Conservation (phyloP, 2,329 filamentous ascomycete genomes). For the Pseudogymnoascus sp. region DNA sequence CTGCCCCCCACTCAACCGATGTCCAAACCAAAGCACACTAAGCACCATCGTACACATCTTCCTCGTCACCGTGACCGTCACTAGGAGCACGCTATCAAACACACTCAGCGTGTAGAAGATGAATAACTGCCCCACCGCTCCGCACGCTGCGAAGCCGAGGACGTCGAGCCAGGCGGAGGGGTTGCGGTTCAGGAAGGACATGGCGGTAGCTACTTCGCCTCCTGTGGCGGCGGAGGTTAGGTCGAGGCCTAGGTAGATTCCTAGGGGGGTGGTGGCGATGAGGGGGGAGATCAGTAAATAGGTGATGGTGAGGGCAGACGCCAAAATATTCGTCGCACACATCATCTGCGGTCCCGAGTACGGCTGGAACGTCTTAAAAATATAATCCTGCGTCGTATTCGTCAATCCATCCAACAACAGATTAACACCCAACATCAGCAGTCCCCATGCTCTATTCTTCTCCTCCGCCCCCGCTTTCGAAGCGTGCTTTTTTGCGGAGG, state of each 20-base stretch:
- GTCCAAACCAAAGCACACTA: constrained; percentile 89
- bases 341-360: constrained; percentile 98
- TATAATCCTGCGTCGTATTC: constrained; percentile 93
- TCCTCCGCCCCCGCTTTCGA: constrained; percentile 36
- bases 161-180: constrained; percentile 81
- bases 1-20: constrained; percentile 77
- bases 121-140: constrained; percentile 90
- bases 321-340: constrained; percentile 91
- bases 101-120: constrained; percentile 93
- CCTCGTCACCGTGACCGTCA: constrained; percentile 92
- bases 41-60: constrained; percentile 99
- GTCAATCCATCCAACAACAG: constrained; percentile 92
- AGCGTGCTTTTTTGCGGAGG: constrained; percentile 51
- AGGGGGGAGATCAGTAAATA: constrained; percentile 76
- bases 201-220: constrained; percentile 71
- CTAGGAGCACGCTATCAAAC: constrained; percentile 84
- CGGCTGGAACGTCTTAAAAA: constrained; percentile 70
- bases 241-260: constrained; percentile 59
- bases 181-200: constrained; percentile 71
- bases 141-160: constrained; percentile 79
- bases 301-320: constrained; percentile 62
- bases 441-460: constrained; percentile 64
- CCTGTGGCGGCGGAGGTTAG: constrained; percentile 44
- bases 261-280: constrained; percentile 57
- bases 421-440: constrained; percentile 79